These are phyloP conservation scores for Wickerhamiella azymoides DNA, from an alignment of 805 yeast genomes.

Conservation along the genomic window DNA sequence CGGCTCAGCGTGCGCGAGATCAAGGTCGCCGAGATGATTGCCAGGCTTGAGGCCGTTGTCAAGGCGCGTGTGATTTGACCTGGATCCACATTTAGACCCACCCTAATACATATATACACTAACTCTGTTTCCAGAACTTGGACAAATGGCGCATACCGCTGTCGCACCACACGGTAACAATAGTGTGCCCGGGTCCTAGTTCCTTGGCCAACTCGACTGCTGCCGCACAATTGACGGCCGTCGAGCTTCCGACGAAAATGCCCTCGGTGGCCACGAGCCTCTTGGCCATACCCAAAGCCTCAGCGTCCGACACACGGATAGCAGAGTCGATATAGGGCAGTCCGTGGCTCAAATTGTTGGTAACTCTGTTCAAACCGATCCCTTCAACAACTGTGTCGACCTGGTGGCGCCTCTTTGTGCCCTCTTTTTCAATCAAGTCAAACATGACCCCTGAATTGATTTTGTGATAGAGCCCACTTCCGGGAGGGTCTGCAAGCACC, in stretches of 20 bases:
- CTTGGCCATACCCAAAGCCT: slow-evolving; percentile 83
- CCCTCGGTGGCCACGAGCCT: slow-evolving; percentile 74
- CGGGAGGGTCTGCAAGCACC: slow-evolving; percentile 88
- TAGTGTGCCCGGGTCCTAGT: slow-evolving; percentile 45
- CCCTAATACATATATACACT: too few relatives aligned
- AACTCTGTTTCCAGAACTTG: slow-evolving; percentile 95
- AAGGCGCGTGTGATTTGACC: not conserved
- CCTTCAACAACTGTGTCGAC: slow-evolving; percentile 94
- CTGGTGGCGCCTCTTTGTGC: slow-evolving; percentile 87
- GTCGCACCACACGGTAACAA: slow-evolving; percentile 84
- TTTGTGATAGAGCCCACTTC: slow-evolving; percentile 78
- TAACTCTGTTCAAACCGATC: slow-evolving; percentile 76
- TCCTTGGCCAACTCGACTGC: slow-evolving; percentile 47
- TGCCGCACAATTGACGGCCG: slow-evolving; percentile 90
- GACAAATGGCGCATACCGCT: slow-evolving; percentile 82
- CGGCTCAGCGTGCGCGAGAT: slow-evolving; percentile 11
- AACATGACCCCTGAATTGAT: slow-evolving; percentile 89
- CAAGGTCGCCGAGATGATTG: slow-evolving; percentile 12
- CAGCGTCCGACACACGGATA: slow-evolving; percentile 59
- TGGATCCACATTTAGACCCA: not conserved
- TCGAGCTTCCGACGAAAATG: slow-evolving; percentile 77
- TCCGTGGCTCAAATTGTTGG: slow-evolving; percentile 65
- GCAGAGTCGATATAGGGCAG: slow-evolving; percentile 64
- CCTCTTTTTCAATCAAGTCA: slow-evolving; percentile 77
- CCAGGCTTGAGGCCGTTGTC: not conserved